Percentiles rank a stretch among this genome's conserved stretches.
phyloP scores from a whole-genome alignment of 371 early-diverging fungal genomes.

The Dichotomocladium elegans region DNA sequence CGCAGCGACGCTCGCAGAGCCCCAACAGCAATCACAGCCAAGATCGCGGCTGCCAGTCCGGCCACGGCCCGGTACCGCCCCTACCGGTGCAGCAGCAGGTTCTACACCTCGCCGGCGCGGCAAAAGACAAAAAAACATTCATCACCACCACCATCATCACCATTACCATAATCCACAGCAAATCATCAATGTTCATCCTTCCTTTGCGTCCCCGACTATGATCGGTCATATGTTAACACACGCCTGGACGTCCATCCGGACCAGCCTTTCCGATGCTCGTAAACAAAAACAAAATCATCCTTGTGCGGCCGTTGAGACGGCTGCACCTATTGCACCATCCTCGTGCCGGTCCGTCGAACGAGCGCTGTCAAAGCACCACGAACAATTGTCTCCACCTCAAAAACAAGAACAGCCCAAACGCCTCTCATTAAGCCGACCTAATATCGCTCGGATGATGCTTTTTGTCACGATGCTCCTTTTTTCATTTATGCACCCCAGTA shows the following conservation, averaged over 20 bases:
- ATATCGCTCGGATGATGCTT: slow-evolving; percentile 8
- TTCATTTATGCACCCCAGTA: slow-evolving; percentile 11
- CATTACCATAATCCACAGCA: background rate
- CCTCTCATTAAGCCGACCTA: background rate
- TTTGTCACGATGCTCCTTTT: slow-evolving; percentile 7
- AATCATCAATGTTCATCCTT: background rate
- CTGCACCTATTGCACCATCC: background rate
- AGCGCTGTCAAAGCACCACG: background rate
- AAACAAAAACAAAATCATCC: background rate
- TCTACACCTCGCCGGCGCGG: background rate
- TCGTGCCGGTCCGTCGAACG: background rate
- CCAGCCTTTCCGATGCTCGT: background rate
- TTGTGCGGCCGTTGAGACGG: background rate
- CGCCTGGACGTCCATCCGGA: background rate
- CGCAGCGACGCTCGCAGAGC: background rate
- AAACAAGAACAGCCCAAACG: background rate
- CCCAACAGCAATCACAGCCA: background rate
- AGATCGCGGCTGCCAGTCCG: background rate
- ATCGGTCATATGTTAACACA: background rate
- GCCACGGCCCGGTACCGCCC: too few species aligned
- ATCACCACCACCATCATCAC: slow-evolving; percentile 3
- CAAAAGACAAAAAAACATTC: background rate
- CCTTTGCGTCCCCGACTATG: background rate
- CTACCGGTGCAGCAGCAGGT: too few species aligned
- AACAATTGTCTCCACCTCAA: background rate